These are phyloP conservation scores for Penicillium arizonense DNA, from an alignment of 495 filamentous ascomycete species.

Conservation along the genomic window DNA sequence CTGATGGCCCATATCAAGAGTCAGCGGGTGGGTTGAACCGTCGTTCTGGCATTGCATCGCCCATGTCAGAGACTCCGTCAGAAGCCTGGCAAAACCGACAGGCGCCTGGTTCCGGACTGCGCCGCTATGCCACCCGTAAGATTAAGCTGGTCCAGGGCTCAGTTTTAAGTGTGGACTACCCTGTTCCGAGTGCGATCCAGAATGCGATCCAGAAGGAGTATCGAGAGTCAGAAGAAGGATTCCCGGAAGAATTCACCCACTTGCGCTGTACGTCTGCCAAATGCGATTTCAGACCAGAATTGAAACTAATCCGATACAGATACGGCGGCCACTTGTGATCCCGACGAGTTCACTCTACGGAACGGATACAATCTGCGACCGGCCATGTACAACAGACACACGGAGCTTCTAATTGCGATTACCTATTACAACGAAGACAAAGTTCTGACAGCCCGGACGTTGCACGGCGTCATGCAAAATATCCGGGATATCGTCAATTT, in stretches of 20 bases:
- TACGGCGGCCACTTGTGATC: constrained; percentile 96
- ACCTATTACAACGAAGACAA: constrained; percentile 99
- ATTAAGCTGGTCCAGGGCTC: constrained; percentile 94
- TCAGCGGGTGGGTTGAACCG: constrained; percentile 44
- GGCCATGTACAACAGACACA: constrained; percentile 98
- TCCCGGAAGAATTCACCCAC: constrained; percentile 85
- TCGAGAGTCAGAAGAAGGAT: constrained; percentile 73
- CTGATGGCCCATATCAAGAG: constrained; percentile 52
- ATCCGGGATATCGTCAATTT: constrained; percentile 96
- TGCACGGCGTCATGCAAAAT: constrained; percentile 98
- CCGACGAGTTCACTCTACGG: constrained; percentile 96
- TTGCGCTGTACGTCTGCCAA: constrained; percentile 69
- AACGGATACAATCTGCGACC: constrained; percentile 98
- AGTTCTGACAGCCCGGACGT: constrained; percentile 81
- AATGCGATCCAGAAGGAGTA: constrained; percentile 96
- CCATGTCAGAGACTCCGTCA: constrained; percentile 38
- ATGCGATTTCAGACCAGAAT: background rate
- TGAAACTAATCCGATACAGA: constrained; percentile 44
- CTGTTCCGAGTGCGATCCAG: constrained; percentile 94
- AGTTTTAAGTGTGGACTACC: constrained; percentile 95
- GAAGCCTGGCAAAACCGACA: constrained; percentile 86
- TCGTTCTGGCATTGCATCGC: constrained; percentile 18
- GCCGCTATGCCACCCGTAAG: constrained; percentile 89
- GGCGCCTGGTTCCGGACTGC: constrained; percentile 64
- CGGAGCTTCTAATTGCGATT: constrained; percentile 93